Evolutionary conservation across 768 basidiomycete species (phyloP), one percentile per base, ranked within the genome.

Genomic region (Botryobasidium botryosum): DNA sequence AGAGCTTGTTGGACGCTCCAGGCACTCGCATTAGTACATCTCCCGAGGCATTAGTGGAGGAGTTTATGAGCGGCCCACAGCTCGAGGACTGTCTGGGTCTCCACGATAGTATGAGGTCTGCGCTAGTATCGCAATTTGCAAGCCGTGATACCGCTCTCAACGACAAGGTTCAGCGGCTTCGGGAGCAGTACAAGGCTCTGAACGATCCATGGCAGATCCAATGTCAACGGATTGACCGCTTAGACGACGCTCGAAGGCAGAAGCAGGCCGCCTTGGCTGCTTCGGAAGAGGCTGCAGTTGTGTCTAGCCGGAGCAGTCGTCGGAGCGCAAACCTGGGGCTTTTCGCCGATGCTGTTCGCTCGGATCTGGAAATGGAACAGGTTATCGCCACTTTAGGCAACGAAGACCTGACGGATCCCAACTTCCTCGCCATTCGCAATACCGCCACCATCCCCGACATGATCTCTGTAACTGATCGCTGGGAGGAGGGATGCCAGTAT

Each of bases 321-420:
- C 74, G 85, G 21, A 77, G 79, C 0, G 64, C 62, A 35, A 40
- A 36, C 17, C 63, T 84, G 50, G 85, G 85, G 21, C 25, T 44
- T 18, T 20, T 50, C 20, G 49, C 42, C 23, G 91, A 94, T 59
- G 78, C 85, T 12, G 90, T 90, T 13, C 79, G 87, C 3, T 88
- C 90, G 15, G 91, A 96, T 61, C 70, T 92, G 46, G 92, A 96
- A 65, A 90, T 94, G 76, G 85, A 94, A 55, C 87, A 90, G 62
- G 88, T 97, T 56, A 82, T 97, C 46, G 86, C 86, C n/a, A 85
- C 79, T 55, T 65, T 94, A 32, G 88, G 86, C 21, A 82, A 79
- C 52, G 87, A 92, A 51, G 90, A 92, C 48, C 75, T 85, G 25
- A 84, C 79, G n/a, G 90, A 97, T 60, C 86, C 91, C 0, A 81